phyloP scores from a whole-genome alignment of 345 rosid genomes.

The Acer campestre region DNA sequence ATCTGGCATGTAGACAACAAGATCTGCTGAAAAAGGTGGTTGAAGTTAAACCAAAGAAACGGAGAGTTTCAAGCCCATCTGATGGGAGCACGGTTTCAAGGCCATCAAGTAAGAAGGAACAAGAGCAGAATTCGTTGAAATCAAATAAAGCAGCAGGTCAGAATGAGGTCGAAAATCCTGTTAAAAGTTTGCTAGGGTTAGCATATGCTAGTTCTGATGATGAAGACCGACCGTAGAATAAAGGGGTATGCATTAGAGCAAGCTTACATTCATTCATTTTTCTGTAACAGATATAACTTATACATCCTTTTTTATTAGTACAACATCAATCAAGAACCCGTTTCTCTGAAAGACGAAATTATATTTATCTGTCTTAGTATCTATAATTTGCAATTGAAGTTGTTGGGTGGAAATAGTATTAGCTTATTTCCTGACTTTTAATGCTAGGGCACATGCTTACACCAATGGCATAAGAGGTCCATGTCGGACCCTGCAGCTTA shows the following conservation, averaged over 20 bases:
- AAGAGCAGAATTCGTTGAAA: conserved; percentile 23
- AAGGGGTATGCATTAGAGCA: background rate
- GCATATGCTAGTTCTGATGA: conserved; percentile 92
- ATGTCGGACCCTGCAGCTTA: conserved; percentile 50
- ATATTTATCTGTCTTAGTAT: background rate
- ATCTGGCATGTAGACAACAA: conserved; percentile 63
- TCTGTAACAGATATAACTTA: background rate
- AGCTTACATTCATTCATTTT: background rate
- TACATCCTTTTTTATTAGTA: background rate
- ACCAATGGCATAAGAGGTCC: conserved; percentile 82
- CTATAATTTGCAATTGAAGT: background rate
- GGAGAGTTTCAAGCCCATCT: conserved; percentile 40
- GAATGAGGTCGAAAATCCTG: conserved; percentile 41
- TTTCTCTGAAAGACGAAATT: conserved; percentile 36
- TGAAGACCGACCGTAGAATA: conserved; percentile 33
- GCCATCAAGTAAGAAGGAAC: conserved; percentile 18
- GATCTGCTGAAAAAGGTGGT: conserved; percentile 86
- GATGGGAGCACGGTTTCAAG: background rate
- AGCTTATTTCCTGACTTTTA: conserved; percentile 33
- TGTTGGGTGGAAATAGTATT: background rate
- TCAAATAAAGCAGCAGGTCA: conserved; percentile 31
- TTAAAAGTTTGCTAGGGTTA: conserved; percentile 73
- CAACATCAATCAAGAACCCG: conserved; percentile 21
- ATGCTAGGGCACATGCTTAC: conserved; percentile 82
- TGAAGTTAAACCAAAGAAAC: conserved; percentile 81